Base-by-base conservation (phyloP, 1,139 yeast genomes). In the Geotrichum carabidarum region DNA sequence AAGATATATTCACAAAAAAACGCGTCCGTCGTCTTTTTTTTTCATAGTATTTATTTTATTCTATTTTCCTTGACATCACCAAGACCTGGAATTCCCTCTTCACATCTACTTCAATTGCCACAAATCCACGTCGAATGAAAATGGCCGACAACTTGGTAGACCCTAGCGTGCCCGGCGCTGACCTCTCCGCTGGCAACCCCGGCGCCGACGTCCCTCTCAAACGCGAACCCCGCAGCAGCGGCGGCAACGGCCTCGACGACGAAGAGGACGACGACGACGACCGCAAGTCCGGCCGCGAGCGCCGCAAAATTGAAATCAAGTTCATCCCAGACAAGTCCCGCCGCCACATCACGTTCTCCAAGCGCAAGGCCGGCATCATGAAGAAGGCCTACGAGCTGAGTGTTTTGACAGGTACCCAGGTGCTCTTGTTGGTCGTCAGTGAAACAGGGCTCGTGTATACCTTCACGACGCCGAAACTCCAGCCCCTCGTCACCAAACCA, bases 331-430 rank as follows among this genome's bases (percentile, higher is more conserved):
- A 93, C 73, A 93, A 93, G 74, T 88, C 96, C 35, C 84, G 98
- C 71, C 89, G 99, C 68, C 99, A 93, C 73, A 93, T 93, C 64
- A 93, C 99, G 31, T 93, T 93, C 67, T 88, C 96, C 53, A 93
- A 93, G 76, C 86, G 99, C 73, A 91, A 93, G 74, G 98, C 97
- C 44, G 99, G 99, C 61, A 93, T 93, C 66, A 93, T 93, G 99
- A 93, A 93, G 75, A 74, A 93, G 76, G 99, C 99, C 15, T 93
- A 93, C 73, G 99, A 93, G 71, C 79, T 93, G 62, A 85, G 95
- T 30, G 98, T 94, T 51, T 79, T 93, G 64, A 93, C 99, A 8
- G 99, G 99, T 51, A 93, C 98, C 44, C 99, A 93, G 72, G 98
- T 93, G 37, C 78, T 93, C 62, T 76, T 93, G 58, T 80, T 93